Percentiles rank a stretch among this genome's conserved stretches.
phyloP scores from a whole-genome alignment of 2,329 filamentous ascomycete species.

The Pseudocercospora fuligena region DNA sequence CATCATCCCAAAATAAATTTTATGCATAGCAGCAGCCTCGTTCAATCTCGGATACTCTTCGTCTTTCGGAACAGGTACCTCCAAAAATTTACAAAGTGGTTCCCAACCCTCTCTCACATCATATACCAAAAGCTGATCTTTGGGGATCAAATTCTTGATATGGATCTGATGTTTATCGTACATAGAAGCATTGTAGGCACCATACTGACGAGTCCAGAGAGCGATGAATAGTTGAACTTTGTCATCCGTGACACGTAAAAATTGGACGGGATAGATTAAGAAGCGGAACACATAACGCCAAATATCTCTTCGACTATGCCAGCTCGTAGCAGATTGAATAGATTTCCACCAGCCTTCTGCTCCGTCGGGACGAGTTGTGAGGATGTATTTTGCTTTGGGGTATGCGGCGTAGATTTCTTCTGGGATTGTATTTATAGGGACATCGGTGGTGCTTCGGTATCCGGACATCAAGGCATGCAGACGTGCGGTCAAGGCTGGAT shows the following conservation, averaged over 20 bases:
- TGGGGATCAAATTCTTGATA: slow-evolving; percentile 14
- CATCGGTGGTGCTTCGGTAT: slow-evolving; percentile 8
- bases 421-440: slow-evolving; percentile 1
- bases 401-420: slow-evolving; percentile 13
- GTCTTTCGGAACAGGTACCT: slow-evolving; percentile 23
- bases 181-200: neutral
- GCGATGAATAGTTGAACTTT: neutral
- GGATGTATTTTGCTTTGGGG: slow-evolving; percentile 12
- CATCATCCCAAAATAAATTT: slow-evolving; percentile 7
- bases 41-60: slow-evolving; percentile 31
- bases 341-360: slow-evolving; percentile 10
- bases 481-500: neutral
- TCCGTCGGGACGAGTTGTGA: slow-evolving; percentile 5
- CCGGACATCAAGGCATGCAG: neutral
- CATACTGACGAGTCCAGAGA: neutral
- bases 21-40: neutral
- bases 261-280: slow-evolving; percentile 10
- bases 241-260: slow-evolving; percentile 11
- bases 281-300: slow-evolving; percentile 13
- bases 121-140: slow-evolving; percentile 36
- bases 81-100: slow-evolving; percentile 39
- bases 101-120: slow-evolving; percentile 35
- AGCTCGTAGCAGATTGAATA: slow-evolving; percentile 1
- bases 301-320: slow-evolving; percentile 6
- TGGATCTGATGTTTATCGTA: slow-evolving; percentile 2